Evolutionary conservation across 768 basidiomycete genomes (phyloP).

Genomic region (Macrocybe gigantea): DNA sequence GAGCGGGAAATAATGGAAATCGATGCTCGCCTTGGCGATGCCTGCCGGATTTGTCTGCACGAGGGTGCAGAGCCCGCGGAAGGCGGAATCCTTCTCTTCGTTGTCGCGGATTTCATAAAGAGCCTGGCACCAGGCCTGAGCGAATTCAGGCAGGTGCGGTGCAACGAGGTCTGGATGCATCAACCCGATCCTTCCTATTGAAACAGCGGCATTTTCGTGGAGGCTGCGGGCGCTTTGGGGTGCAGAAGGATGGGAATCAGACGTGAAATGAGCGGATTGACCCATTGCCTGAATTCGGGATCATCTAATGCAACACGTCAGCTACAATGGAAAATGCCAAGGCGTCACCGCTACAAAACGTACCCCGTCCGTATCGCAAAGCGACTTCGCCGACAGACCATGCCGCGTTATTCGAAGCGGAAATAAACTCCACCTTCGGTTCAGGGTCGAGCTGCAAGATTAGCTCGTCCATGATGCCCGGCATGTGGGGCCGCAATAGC

Average conservation of each 20-base stretch:
- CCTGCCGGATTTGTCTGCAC: slow-evolving; percentile 93
- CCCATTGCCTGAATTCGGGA: slow-evolving; percentile 88
- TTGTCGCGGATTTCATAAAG: slow-evolving; percentile 98
- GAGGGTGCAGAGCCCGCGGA: slow-evolving; percentile 93
- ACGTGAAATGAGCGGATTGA: slow-evolving; percentile 77
- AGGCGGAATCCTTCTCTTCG: slow-evolving; percentile 98
- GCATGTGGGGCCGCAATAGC: slow-evolving; percentile 79
- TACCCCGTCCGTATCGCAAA: slow-evolving; percentile 81
- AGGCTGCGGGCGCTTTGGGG: slow-evolving; percentile 90
- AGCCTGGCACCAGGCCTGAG: slow-evolving; percentile 95
- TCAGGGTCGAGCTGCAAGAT: slow-evolving; percentile 88
- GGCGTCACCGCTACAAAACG: slow-evolving; percentile 11
- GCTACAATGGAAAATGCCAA: slow-evolving; percentile 4
- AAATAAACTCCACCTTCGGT: slow-evolving; percentile 90
- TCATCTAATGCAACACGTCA: slow-evolving; percentile 43
- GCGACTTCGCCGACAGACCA: slow-evolving; percentile 99
- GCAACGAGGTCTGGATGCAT: slow-evolving; percentile 89
- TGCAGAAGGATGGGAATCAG: slow-evolving; percentile 92
- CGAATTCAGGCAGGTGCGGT: slow-evolving; percentile 84
- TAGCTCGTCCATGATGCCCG: slow-evolving; percentile 86
- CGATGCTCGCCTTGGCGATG: slow-evolving; percentile 74
- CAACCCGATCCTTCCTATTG: slow-evolving; percentile 92
- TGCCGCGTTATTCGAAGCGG: slow-evolving; percentile 97
- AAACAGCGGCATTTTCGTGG: slow-evolving; percentile 97
- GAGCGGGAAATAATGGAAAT: not conserved